Conservation (phyloP, 192 early-diverging fungal species). For the Spizellomyces sp. region DNA sequence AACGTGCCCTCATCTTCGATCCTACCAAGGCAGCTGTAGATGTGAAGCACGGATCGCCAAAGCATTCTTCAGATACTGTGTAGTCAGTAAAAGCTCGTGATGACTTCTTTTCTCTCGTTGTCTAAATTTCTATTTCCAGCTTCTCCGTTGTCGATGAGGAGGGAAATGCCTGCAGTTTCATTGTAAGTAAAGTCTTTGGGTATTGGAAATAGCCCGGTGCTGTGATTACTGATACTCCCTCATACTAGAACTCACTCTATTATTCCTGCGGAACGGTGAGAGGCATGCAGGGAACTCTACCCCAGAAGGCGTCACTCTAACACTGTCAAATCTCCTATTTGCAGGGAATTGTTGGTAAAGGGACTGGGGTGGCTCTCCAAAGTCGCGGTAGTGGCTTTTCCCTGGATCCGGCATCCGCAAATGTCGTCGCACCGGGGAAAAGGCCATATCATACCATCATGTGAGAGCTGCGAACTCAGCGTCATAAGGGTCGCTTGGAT, state of each 20-base stretch:
- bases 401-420: constrained; percentile 58
- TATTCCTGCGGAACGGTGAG: constrained; percentile 20
- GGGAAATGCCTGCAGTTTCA: constrained; percentile 83
- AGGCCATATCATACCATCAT: constrained; percentile 84
- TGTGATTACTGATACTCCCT: not conserved
- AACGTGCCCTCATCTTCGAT: constrained; percentile 62
- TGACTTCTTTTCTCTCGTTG: not conserved
- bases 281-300: not conserved
- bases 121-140: not conserved
- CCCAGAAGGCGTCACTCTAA: not conserved
- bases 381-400: constrained; percentile 70
- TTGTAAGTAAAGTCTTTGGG: constrained; percentile 42
- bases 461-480: not conserved
- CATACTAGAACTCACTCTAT: constrained; percentile 35
- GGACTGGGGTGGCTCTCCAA: constrained; percentile 70
- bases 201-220: not conserved
- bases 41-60: constrained; percentile 59
- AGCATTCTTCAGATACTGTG: constrained; percentile 70
- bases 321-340: not conserved
- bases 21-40: constrained; percentile 48
- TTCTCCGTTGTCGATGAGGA: constrained; percentile 72
- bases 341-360: constrained; percentile 56
- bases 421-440: constrained; percentile 67
- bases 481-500: no score
- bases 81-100: constrained; percentile 32